These are phyloP conservation scores for Climacium dendroides DNA, from an alignment of 225 moss, liverwort and hornwort species.

Conservation along the genomic window DNA sequence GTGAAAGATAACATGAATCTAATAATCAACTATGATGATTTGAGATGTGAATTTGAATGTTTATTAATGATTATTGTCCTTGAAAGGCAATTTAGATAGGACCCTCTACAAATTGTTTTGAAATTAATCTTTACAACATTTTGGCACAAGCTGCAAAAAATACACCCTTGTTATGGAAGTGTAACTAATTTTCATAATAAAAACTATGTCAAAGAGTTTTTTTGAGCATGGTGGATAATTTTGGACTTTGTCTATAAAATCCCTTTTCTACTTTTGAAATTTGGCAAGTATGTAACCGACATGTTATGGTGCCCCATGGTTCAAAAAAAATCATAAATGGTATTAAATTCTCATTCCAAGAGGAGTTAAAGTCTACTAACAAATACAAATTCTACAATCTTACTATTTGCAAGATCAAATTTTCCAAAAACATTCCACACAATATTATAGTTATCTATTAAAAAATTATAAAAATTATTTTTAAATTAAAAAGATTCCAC, in stretches of 20 bases:
- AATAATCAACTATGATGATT: neutral
- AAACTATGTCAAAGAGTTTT: neutral
- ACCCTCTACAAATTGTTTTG: accelerated
- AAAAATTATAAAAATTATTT: too few species aligned
- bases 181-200: neutral
- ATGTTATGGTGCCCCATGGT: neutral
- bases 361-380: too few species aligned
- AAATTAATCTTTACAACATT: neutral
- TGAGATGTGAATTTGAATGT: neutral
- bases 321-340: neutral
- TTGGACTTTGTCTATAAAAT: neutral
- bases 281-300: neutral
- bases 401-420: too few species aligned
- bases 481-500: too few species aligned
- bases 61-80: neutral
- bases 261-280: neutral
- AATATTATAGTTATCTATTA: too few species aligned
- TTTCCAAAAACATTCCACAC: too few species aligned
- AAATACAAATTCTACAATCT: too few species aligned
- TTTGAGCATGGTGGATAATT: accelerated
- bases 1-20: neutral
- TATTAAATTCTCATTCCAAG: neutral
- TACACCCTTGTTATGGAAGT: accelerated
- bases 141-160: neutral
- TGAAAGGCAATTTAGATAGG: neutral